Base-by-base conservation (phyloP, 208 protist species). In the Phytomonas francai region DNA sequence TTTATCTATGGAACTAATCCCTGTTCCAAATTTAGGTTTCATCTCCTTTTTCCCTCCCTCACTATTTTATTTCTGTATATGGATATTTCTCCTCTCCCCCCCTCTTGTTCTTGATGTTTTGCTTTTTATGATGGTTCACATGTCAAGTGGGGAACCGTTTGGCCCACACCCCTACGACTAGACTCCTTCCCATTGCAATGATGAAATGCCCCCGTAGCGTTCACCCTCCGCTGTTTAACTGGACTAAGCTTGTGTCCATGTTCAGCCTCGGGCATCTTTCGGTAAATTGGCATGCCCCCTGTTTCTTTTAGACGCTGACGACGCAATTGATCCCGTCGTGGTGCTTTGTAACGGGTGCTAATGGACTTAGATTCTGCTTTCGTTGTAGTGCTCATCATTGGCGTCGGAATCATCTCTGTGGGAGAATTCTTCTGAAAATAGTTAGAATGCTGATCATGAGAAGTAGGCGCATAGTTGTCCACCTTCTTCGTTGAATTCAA, bases 11-110 rank as follows among this genome's bases (percentile, higher is more conserved):
- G 19, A 63, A 58, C 22, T n/a, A 25, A 51, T 49, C 36, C 22
- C 32, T 49, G 6, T 36, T 45, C 19, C 12, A n/a, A n/a, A 25
- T 49, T 63, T n/a, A n/a, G 22, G 22, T 45, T 63, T 7, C 54
- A 0, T 33, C 3, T 11, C 19, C 6, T 4, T 49, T 36, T 63
- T 63, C 22, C 22, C 6, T 25, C 16, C 14, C 22, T 7, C 12
- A 58, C 6, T 49, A 63, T 56, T 45, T 58, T 56, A 33, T 63
- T 39, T 39, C 22, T 63, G 19, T n/a, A 63, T 56, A 58, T 63
- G 19, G 54, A 19, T 63, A 58, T 63, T 63, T 63, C 6, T 39
- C 0, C 19, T 19, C 19, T 19, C 6, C 6, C 6, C 0, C 19
- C 45, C 19, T 19, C 6, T 7, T 22, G 2, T 49, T 9, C 14